These are phyloP conservation scores for Pythium phragmitis DNA, from an alignment of 352 stramenopile genomes.

Conservation along the genomic window DNA sequence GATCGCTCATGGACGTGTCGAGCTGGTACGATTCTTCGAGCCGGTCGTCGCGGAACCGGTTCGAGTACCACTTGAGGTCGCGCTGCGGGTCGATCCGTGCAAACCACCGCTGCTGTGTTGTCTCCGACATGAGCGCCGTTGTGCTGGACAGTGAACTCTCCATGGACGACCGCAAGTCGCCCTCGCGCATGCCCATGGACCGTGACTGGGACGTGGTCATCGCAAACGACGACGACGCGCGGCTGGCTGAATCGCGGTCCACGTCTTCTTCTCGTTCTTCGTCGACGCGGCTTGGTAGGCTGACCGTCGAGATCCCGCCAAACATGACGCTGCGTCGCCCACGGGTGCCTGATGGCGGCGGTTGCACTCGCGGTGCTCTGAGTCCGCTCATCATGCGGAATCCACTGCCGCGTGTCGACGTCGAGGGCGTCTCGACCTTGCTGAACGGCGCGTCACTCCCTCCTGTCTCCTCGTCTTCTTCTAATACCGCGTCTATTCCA, in stretches of 20 bases:
- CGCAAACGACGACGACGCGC: constrained; percentile 13
- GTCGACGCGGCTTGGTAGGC: constrained; percentile 24
- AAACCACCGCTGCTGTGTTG: constrained; percentile 35
- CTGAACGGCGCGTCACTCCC: constrained; percentile 19
- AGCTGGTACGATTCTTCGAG: constrained; percentile 82
- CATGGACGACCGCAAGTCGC: constrained; percentile 35
- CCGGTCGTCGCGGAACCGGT: constrained; percentile 67
- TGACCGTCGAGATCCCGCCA: constrained; percentile 23
- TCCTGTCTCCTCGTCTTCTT: not conserved
- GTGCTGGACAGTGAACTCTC: constrained; percentile 34
- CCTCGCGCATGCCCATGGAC: constrained; percentile 18
- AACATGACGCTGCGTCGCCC: constrained; percentile 30
- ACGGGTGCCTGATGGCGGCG: not conserved
- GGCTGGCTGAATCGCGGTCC: constrained; percentile 1
- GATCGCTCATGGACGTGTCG: constrained; percentile 70
- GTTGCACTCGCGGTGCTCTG: constrained; percentile 6
- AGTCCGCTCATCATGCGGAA: constrained; percentile 20
- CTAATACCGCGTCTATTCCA: not conserved
- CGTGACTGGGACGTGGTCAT: constrained; percentile 8
- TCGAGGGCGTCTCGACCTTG: constrained; percentile 23
- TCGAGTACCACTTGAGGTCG: constrained; percentile 57
- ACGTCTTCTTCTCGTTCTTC: constrained; percentile 28
- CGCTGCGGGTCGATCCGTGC: constrained; percentile 51
- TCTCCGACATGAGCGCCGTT: constrained; percentile 24
- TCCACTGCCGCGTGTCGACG: not conserved